Conservation (phyloP, 2,329 filamentous ascomycete species). For the Plectosphaerella sp. region DNA sequence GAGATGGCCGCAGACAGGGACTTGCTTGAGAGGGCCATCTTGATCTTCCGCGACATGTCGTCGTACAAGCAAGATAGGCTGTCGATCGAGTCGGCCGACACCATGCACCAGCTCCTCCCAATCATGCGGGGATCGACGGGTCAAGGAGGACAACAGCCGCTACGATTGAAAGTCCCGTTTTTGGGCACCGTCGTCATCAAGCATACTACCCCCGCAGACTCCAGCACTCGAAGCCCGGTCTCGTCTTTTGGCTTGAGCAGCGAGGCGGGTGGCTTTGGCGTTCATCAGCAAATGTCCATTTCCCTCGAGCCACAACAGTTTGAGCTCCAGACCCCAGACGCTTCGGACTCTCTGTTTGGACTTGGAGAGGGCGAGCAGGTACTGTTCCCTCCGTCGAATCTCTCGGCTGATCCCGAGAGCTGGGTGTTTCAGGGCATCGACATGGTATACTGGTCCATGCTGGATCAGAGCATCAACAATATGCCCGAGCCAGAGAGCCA, state of each 20-base stretch:
- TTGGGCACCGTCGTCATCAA: conserved; percentile 42
- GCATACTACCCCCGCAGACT: neutral
- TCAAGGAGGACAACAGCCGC: conserved; percentile 10
- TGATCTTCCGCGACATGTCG: neutral
- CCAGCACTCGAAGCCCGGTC: neutral
- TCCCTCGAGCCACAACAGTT: conserved; percentile 5
- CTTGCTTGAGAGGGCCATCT: neutral
- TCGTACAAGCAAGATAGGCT: conserved; percentile 33
- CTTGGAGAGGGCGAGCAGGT: conserved; percentile 9
- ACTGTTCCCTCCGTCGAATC: conserved; percentile 18
- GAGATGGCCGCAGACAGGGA: neutral
- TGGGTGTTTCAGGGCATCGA: conserved; percentile 38
- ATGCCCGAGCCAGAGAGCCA: too few species aligned
- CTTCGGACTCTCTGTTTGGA: neutral
- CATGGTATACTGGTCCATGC: conserved; percentile 25
- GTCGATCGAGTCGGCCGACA: conserved; percentile 34
- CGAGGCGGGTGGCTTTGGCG: neutral
- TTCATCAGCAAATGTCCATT: conserved; percentile 7
- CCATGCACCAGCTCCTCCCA: conserved; percentile 37
- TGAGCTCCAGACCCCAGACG: neutral
- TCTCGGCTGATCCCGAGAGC: conserved; percentile 27
- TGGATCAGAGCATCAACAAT: neutral
- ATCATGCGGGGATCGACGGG: conserved; percentile 25
- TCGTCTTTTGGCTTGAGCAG: too few species aligned
- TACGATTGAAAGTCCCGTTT: conserved; percentile 40